These are phyloP conservation scores for Microcyclosporella mali DNA, from an alignment of 2,329 filamentous ascomycete genomes.

Conservation along the genomic window DNA sequence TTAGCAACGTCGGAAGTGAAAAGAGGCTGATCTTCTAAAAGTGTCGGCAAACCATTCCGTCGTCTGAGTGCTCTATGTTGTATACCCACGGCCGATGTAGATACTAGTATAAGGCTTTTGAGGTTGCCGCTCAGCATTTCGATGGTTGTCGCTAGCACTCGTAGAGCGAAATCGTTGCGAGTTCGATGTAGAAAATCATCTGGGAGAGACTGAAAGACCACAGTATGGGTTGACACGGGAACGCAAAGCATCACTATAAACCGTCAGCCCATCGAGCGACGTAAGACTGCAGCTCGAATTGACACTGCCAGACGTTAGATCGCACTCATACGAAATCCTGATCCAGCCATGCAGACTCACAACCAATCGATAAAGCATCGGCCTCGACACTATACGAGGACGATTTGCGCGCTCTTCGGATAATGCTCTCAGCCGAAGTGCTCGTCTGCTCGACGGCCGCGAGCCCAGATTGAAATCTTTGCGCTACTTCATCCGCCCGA, in stretches of 20 bases:
- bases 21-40: background rate
- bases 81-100: background rate
- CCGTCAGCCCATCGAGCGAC: conserved; percentile 1
- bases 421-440: background rate
- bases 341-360: no score
- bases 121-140: conserved; percentile 4
- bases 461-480: background rate
- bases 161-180: conserved; percentile 5
- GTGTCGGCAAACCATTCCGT: background rate
- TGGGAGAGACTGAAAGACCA: conserved; percentile 4
- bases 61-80: background rate
- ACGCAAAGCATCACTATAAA: conserved; percentile 11
- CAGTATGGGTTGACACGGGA: conserved; percentile 1
- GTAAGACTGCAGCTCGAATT: no score
- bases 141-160: conserved; percentile 2
- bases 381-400: no score
- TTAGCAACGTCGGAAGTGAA: background rate
- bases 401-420: background rate
- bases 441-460: no score
- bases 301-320: no score
- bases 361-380: no score
- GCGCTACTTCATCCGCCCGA: background rate
- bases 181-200: background rate
- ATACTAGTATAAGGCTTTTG: conserved; percentile 6
- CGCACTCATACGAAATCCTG: no score